These are phyloP conservation scores for Talaromyces amestolkiae DNA, from an alignment of 2,329 filamentous ascomycete genomes.

Conservation along the genomic window DNA sequence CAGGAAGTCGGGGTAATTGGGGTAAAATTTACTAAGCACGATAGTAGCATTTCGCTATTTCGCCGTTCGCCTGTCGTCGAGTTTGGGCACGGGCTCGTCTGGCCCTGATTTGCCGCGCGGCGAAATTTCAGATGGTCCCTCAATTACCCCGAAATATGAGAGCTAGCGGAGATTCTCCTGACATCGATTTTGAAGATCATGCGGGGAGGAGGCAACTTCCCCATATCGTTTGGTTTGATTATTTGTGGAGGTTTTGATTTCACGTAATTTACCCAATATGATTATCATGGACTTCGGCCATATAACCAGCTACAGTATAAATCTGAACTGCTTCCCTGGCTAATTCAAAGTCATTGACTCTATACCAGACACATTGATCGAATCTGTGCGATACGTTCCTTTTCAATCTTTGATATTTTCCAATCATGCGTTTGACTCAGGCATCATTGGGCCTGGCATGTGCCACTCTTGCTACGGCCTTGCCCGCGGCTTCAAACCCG, in stretches of 20 bases:
- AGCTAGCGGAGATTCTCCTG: background rate
- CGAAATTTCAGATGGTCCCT: background rate
- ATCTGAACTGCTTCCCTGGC: background rate
- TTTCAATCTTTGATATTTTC: background rate
- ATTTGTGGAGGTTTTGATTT: background rate
- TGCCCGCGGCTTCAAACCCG: conserved; percentile 1
- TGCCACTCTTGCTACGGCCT: background rate
- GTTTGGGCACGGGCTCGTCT: background rate
- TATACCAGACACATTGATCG: background rate
- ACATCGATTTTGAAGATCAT: background rate
- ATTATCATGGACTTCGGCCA: background rate
- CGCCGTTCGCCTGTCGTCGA: background rate
- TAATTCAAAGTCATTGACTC: background rate
- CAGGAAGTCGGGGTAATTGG: background rate
- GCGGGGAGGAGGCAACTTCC: background rate
- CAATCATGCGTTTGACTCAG: background rate
- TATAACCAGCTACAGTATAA: background rate
- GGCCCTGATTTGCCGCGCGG: background rate
- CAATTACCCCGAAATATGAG: background rate
- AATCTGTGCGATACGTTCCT: background rate
- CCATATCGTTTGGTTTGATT: background rate
- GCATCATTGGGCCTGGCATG: background rate
- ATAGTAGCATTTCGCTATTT: background rate
- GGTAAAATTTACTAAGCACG: too few species aligned
- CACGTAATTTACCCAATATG: background rate